These are phyloP conservation scores for Nicotiana benthamiana DNA, from an alignment of 257 asterid genomes.

Conservation along the genomic window DNA sequence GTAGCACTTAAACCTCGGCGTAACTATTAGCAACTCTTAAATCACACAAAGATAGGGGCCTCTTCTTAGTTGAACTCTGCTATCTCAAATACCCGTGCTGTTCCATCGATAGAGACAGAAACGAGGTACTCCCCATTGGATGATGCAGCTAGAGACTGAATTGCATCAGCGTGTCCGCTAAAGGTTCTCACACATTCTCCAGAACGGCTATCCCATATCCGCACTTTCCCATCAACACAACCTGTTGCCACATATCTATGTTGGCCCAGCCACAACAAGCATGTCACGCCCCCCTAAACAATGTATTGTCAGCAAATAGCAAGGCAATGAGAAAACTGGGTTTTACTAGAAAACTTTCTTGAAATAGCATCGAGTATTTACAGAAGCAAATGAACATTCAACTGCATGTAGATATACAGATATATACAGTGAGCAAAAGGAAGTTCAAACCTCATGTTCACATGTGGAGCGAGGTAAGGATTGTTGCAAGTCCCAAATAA, in stretches of 20 bases:
- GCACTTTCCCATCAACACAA: conserved; percentile 61
- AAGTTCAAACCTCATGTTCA: conserved; percentile 54
- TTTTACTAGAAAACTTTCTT: neutral
- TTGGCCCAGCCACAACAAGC: conserved; percentile 63
- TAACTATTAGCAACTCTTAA: neutral
- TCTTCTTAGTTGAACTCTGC: conserved; percentile 43
- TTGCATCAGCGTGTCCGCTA: conserved; percentile 53
- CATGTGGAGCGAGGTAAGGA: conserved; percentile 72
- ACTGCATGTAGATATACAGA: neutral
- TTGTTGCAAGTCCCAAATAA: conserved; percentile 69
- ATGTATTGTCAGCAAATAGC: neutral
- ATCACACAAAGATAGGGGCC: neutral
- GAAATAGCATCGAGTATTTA: neutral
- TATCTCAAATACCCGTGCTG: conserved; percentile 76
- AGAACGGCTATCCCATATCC: conserved; percentile 79
- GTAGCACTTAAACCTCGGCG: too few species aligned
- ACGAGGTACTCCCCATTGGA: conserved; percentile 50
- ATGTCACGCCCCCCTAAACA: conserved; percentile 58
- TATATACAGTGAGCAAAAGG: neutral
- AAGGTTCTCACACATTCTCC: conserved; percentile 56
- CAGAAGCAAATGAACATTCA: neutral
- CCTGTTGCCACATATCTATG: conserved; percentile 64
- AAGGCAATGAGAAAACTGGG: neutral
- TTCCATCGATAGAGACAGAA: conserved; percentile 64
- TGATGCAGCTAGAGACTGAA: conserved; percentile 59